Evolutionary conservation across 1,284 basidiomycete genomes (phyloP).

Genomic region (Coniferiporia sulphurascens): DNA sequence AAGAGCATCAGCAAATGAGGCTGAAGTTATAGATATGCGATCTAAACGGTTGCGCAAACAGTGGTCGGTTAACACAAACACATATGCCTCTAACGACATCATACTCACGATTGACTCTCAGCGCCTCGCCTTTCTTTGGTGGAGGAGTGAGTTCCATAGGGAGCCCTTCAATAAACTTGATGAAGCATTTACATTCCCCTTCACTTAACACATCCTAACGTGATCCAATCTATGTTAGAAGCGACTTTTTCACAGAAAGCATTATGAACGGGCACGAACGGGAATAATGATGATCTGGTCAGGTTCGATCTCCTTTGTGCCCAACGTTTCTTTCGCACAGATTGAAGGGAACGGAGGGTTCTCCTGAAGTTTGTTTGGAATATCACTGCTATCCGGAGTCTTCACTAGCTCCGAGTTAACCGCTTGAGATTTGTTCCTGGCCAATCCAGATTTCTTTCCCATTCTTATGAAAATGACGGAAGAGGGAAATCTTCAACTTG

Average conservation of each 20-base stretch:
- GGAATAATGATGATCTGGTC: conserved; percentile 15
- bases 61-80: conserved; percentile 2
- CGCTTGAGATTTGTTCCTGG: not conserved
- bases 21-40: conserved; percentile 57
- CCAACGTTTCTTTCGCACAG: conserved; percentile 2
- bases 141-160: conserved; percentile 67
- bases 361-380: not conserved
- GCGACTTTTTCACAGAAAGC: not conserved
- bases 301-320: not conserved
- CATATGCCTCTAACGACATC: not conserved
- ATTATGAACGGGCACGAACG: not conserved
- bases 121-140: conserved; percentile 72
- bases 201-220: conserved; percentile 50
- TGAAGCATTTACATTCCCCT: conserved; percentile 58
- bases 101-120: conserved; percentile 62
- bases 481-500: not conserved
- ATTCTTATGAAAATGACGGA: not conserved
- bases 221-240: not conserved
- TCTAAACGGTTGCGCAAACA: conserved; percentile 34
- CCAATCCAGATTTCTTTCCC: conserved; percentile 1
- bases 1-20: conserved; percentile 54
- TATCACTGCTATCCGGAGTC: too few species aligned
- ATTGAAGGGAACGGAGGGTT: conserved; percentile 8
- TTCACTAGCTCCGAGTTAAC: not conserved
- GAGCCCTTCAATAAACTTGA: conserved; percentile 59